Percentiles rank a stretch among this genome's conserved stretches.
Evolutionary conservation across 23 red algal genomes (phyloP).

Genomic region (Cyanidium caldarium): DNA sequence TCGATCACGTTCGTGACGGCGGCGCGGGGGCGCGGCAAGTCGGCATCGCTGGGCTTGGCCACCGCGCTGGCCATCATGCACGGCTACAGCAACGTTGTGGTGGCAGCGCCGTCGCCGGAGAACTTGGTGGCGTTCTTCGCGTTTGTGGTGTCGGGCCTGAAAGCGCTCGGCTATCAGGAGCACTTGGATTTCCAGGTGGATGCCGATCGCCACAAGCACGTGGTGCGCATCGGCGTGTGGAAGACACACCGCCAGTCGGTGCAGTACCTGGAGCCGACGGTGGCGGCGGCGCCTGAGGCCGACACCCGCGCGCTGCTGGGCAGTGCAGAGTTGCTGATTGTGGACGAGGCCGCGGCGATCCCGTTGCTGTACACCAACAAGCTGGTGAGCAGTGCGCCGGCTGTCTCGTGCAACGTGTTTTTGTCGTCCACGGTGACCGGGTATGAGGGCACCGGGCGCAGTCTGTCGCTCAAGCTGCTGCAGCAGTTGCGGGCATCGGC

Average conservation of each 20-base stretch:
- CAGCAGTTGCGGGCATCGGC: conserved; percentile 31
- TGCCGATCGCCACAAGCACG: not conserved
- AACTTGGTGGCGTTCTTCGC: conserved; percentile 79
- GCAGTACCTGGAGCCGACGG: conserved; percentile 60
- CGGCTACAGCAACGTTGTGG: conserved; percentile 75
- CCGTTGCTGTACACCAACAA: conserved; percentile 47
- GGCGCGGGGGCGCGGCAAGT: conserved; percentile 80
- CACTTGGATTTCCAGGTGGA: conserved; percentile 66
- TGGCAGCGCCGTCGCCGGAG: conserved; percentile 68
- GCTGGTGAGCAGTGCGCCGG: conserved; percentile 27
- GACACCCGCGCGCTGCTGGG: conserved; percentile 9
- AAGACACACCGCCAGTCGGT: conserved; percentile 25
- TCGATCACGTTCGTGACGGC: conserved; percentile 47
- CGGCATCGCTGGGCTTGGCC: conserved; percentile 76
- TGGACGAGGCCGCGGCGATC: conserved; percentile 96
- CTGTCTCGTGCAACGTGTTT: conserved; percentile 60
- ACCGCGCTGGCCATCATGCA: conserved; percentile 52
- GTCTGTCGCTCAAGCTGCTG: conserved; percentile 87
- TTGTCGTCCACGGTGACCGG: conserved; percentile 78
- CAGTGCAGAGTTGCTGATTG: conserved; percentile 53
- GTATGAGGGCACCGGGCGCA: conserved; percentile 90
- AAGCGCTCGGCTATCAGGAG: conserved; percentile 59
- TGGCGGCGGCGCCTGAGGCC: conserved; percentile 13
- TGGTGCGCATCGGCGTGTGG: not conserved
- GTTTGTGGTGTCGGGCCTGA: conserved; percentile 54